Evolutionary conservation across 495 filamentous ascomycete genomes (phyloP).

Genomic region (Opeltia flavorubescens): DNA sequence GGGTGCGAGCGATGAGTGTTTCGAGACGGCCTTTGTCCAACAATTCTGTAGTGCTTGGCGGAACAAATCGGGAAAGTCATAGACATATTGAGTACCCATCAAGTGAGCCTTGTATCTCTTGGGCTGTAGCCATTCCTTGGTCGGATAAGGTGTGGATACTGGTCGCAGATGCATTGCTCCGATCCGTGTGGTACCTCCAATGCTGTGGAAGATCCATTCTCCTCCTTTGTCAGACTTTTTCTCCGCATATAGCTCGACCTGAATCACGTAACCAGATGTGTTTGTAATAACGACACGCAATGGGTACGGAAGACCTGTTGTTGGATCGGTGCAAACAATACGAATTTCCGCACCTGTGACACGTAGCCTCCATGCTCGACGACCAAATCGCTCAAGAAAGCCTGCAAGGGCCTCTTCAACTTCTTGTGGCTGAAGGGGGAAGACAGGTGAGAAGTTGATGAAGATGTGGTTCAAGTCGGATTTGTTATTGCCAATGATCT

Average conservation of each 20-base stretch:
- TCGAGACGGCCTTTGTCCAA: slow-evolving; percentile 62
- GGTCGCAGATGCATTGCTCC: slow-evolving; percentile 89
- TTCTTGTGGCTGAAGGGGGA: slow-evolving; percentile 79
- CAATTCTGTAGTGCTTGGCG: slow-evolving; percentile 93
- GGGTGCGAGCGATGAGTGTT: slow-evolving; percentile 55
- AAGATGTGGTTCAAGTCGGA: slow-evolving; percentile 99
- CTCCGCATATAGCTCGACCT: slow-evolving; percentile 95
- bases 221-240: slow-evolving; percentile 88
- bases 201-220: slow-evolving; percentile 96
- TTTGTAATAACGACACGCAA: slow-evolving; percentile 95
- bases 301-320: slow-evolving; percentile 75
- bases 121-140: slow-evolving; percentile 96
- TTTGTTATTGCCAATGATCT: slow-evolving; percentile 98
- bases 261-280: slow-evolving; percentile 96
- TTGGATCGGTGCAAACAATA: slow-evolving; percentile 86
- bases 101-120: slow-evolving; percentile 98
- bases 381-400: slow-evolving; percentile 91
- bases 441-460: slow-evolving; percentile 94
- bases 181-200: slow-evolving; percentile 86
- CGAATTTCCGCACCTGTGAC: slow-evolving; percentile 97
- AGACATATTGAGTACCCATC: slow-evolving; percentile 98
- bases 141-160: slow-evolving; percentile 85
- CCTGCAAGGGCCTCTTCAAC: slow-evolving; percentile 89
- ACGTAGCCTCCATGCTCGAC: slow-evolving; percentile 88
- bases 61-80: slow-evolving; percentile 99